Evolutionary conservation across 2,329 filamentous ascomycete genomes (phyloP).

Genomic region (Penicillium sp.): DNA sequence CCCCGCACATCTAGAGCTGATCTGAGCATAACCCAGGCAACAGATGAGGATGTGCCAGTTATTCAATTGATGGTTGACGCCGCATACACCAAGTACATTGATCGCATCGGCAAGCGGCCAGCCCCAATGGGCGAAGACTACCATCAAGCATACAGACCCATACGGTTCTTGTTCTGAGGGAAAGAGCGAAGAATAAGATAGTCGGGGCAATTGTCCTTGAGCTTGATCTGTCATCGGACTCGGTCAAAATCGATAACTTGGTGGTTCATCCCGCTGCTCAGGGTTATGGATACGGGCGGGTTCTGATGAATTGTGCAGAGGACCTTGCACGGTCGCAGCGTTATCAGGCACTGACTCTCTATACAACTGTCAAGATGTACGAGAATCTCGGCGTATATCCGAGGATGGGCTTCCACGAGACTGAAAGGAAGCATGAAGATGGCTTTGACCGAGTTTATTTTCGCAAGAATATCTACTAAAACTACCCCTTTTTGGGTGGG

Average conservation of each 20-base stretch:
- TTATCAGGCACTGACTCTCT: constrained; percentile 22
- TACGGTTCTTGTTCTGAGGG: constrained; percentile 23
- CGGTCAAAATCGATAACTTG: constrained; percentile 27
- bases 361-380: constrained; percentile 35
- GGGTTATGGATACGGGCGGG: constrained; percentile 29
- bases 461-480: constrained; percentile 14
- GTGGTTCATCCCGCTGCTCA: constrained; percentile 29
- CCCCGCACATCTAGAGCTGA: not conserved
- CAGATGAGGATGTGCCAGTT: constrained; percentile 16
- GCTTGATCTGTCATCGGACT: not conserved
- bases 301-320: constrained; percentile 26
- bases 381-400: constrained; percentile 32
- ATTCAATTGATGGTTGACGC: constrained; percentile 28
- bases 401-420: constrained; percentile 31
- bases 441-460: constrained; percentile 34
- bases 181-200: not conserved
- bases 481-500: not conserved
- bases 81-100: constrained; percentile 33
- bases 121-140: constrained; percentile 32
- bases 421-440: constrained; percentile 25
- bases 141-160: constrained; percentile 16
- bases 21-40: constrained; percentile 20
- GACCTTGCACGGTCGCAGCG: constrained; percentile 12
- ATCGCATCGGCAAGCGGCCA: constrained; percentile 31
- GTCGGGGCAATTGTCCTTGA: constrained; percentile 26